A percentile compares a stretch with the other conserved stretches of the same genome.
These are phyloP conservation scores for Cucumis hystrix DNA, from an alignment of 306 rosid genomes.

Conservation along the genomic window DNA sequence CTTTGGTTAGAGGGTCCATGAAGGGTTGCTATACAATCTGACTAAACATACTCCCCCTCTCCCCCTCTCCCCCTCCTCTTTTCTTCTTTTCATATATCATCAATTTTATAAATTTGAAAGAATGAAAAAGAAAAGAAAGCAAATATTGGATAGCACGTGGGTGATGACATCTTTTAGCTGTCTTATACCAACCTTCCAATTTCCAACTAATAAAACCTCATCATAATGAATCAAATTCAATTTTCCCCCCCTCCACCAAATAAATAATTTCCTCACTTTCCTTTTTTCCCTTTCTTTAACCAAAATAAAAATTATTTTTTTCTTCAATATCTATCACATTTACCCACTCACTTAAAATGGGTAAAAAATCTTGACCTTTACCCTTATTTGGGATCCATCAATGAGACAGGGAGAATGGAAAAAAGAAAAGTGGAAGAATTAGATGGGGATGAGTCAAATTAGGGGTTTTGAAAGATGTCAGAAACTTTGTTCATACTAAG, in stretches of 20 bases:
- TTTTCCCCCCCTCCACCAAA: too few species aligned
- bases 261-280: background rate
- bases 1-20: background rate
- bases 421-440: background rate
- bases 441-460: background rate
- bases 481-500: background rate
- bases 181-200: slow-evolving; percentile 3
- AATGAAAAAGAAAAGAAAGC: background rate
- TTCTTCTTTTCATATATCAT: background rate
- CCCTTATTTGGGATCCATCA: background rate
- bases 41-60: background rate
- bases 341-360: too few species aligned
- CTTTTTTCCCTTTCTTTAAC: background rate
- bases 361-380: too few species aligned
- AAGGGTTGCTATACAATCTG: background rate
- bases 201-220: background rate
- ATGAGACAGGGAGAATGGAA: background rate
- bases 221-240: background rate
- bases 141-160: slow-evolving; percentile 43
- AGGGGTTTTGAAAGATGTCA: background rate
- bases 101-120: background rate
- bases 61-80: background rate
- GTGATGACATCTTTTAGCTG: slow-evolving; percentile 14
- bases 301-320: too few species aligned
- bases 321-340: too few species aligned